phyloP scores from a whole-genome alignment of 306 rosid genomes.

The Astragalus membranaceus region DNA sequence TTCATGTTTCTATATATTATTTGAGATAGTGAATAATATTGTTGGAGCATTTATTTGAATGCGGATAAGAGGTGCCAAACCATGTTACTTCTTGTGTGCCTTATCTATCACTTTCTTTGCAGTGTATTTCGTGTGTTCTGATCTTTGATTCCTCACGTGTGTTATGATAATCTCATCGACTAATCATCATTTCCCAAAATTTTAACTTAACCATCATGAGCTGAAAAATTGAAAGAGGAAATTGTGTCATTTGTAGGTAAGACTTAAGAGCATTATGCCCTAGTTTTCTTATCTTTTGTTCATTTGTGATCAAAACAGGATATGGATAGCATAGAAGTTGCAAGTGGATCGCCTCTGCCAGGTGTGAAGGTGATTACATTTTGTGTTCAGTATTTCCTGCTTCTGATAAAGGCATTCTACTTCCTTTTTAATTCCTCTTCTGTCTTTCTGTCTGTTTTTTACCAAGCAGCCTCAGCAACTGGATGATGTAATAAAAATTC shows the following conservation, averaged over 20 bases:
- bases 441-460: slow-evolving; percentile 20
- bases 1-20: background rate
- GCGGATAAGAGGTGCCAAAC: background rate
- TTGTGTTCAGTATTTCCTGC: slow-evolving; percentile 20
- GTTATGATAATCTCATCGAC: background rate
- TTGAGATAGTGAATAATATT: background rate
- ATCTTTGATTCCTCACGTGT: background rate
- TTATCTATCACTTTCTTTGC: background rate
- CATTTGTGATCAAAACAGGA: slow-evolving; percentile 48
- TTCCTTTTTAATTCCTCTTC: slow-evolving; percentile 19
- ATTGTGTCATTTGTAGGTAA: slow-evolving; percentile 6
- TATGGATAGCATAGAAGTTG: slow-evolving; percentile 54
- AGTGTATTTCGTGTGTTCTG: background rate
- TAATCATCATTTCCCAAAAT: background rate
- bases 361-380: slow-evolving; percentile 87
- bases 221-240: background rate
- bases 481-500: slow-evolving; percentile 65
- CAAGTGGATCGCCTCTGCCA: slow-evolving; percentile 98
- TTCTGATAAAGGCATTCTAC: slow-evolving; percentile 7
- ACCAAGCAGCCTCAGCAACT: slow-evolving; percentile 71
- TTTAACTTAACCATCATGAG: background rate
- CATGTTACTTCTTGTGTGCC: background rate
- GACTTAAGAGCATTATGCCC: background rate
- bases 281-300: slow-evolving; percentile 16
- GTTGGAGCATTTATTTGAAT: background rate